phyloP scores from a whole-genome alignment of 2,329 filamentous ascomycete genomes.

The Claviceps humidiphila region DNA sequence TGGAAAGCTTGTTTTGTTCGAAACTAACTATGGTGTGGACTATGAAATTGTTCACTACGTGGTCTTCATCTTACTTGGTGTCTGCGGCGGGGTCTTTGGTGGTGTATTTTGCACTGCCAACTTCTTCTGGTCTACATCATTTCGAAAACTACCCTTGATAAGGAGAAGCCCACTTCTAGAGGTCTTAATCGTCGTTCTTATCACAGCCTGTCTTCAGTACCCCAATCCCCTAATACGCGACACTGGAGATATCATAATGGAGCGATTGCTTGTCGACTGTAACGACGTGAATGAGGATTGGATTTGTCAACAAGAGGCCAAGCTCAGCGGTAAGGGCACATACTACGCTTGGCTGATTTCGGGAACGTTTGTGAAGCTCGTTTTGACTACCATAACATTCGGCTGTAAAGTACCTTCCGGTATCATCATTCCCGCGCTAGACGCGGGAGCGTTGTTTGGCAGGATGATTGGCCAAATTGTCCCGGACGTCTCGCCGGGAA shows the following conservation, averaged over 20 bases:
- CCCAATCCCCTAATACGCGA: constrained; percentile 41
- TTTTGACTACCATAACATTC: constrained; percentile 44
- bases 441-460: constrained; percentile 44
- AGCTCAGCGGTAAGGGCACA: constrained; percentile 14
- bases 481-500: constrained; percentile 35
- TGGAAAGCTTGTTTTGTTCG: constrained; percentile 46
- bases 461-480: constrained; percentile 32
- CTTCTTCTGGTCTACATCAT: constrained; percentile 41
- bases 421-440: constrained; percentile 46
- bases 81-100: constrained; percentile 45
- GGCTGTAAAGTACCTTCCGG: constrained; percentile 47
- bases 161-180: constrained; percentile 42
- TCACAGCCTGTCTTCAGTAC: constrained; percentile 40
- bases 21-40: constrained; percentile 44
- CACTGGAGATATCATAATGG: constrained; percentile 41
- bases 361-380: constrained; percentile 39
- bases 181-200: constrained; percentile 38
- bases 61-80: constrained; percentile 41
- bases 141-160: constrained; percentile 37
- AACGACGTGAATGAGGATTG: constrained; percentile 23
- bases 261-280: constrained; percentile 44
- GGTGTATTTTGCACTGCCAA: constrained; percentile 46
- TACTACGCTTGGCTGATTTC: constrained; percentile 40
- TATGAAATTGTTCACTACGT: constrained; percentile 42
- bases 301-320: constrained; percentile 38